phyloP scores from a whole-genome alignment of 257 asterid genomes.

The Penstemon eatonii region DNA sequence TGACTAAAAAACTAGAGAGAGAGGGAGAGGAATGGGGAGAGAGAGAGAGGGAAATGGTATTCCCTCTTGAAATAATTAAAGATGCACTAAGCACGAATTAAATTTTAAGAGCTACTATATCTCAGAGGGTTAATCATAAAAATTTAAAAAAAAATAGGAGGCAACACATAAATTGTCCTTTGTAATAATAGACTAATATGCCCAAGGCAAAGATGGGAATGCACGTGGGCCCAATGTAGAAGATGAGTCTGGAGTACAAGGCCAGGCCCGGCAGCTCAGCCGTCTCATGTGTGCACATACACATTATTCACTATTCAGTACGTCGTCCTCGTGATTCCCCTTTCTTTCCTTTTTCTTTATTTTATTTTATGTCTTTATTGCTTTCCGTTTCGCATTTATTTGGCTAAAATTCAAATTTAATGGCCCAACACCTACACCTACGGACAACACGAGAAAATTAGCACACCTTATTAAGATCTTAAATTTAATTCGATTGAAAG shows the following conservation, averaged over 20 bases:
- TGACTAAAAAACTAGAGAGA: too few species aligned
- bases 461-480: background rate
- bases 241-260: background rate
- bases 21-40: too few species aligned
- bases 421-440: background rate
- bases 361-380: background rate
- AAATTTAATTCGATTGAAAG: background rate
- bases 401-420: background rate
- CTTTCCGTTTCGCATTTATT: background rate
- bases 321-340: constrained; percentile 18
- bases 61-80: too few species aligned
- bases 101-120: too few species aligned
- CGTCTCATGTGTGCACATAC: constrained; percentile 17
- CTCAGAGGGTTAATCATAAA: too few species aligned
- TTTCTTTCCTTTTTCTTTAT: background rate
- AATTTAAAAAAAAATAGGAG: too few species aligned
- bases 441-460: background rate
- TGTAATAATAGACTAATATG: too few species aligned
- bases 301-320: background rate
- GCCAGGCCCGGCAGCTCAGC: constrained; percentile 4
- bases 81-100: too few species aligned
- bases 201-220: background rate
- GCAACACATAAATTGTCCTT: too few species aligned
- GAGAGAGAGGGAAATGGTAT: too few species aligned
- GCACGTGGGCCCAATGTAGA: constrained; percentile 4